Evolutionary conservation across 331 rosid species (phyloP).

Genomic region (Stylosanthes scabra): DNA sequence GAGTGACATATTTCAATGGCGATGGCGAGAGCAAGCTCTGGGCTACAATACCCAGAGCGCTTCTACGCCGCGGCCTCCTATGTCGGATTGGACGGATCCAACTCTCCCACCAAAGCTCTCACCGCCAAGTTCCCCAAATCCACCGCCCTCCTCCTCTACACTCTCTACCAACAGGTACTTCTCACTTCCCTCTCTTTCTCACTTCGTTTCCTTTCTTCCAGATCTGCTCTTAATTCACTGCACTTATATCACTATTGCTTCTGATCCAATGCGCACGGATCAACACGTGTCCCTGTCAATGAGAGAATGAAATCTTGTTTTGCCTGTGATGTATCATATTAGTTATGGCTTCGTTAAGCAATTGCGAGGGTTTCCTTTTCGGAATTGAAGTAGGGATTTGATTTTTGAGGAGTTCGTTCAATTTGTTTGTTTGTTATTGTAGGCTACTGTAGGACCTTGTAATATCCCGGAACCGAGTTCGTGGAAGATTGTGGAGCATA

Average conservation of each 20-base stretch:
- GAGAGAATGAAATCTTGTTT: background rate
- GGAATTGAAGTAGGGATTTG: constrained; percentile 3
- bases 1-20: constrained; percentile 36
- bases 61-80: constrained; percentile 90
- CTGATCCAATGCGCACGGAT: constrained; percentile 27
- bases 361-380: no score
- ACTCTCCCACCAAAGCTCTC: constrained; percentile 71
- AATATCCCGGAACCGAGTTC: constrained; percentile 79
- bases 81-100: constrained; percentile 88
- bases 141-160: constrained; percentile 80
- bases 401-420: background rate
- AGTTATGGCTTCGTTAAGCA: background rate
- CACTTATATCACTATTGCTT: background rate
- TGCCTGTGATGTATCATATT: background rate
- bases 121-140: constrained; percentile 81
- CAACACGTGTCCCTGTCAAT: background rate
- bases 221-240: background rate
- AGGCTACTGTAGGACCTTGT: constrained; percentile 90
- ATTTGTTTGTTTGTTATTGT: constrained; percentile 38
- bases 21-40: constrained; percentile 81
- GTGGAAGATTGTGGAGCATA: constrained; percentile 87
- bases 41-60: constrained; percentile 90
- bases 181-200: no score
- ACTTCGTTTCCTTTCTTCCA: background rate
- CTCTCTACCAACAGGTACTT: constrained; percentile 81